Base-by-base conservation (phyloP, 352 stramenopile genomes). In the Aphanomyces astaci region DNA sequence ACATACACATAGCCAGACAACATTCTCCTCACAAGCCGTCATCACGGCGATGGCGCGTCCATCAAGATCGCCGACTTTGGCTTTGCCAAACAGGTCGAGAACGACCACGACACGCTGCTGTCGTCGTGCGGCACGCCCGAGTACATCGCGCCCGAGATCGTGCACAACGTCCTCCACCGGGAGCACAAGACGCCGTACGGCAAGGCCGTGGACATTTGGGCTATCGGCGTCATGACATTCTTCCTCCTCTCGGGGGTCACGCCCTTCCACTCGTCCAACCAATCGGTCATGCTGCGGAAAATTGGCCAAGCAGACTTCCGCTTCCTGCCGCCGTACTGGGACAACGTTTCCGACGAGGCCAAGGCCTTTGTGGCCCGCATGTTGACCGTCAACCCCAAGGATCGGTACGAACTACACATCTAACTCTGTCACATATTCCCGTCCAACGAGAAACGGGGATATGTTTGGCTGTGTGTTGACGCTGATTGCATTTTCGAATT, bases 1-100 rank as follows among this genome's bases (percentile, higher is more conserved):
- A n/a, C n/a, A n/a, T n/a, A n/a, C n/a, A n/a, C n/a, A 78, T 17
- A 90, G 80, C 88, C 88, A 0, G 88, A 96, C 72, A 97, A 96
- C 72, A 68, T 97, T 36, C 71, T 97, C 59, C 76, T 92, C 43
- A 94, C 77, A 54, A 76, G 81, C 9, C 81, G 95, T 63, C 87
- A 96, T 70, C n/a, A n/a, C n/a, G 81, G 89, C 4, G 62, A 51
- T 4, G 51, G 7, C 3, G 3, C 27, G 17, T 82, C 78, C 51
- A 96, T 97, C 54, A 97, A 97, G 71, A 73, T 97, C 5, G 91
- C 90, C 0, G 91, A 97, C 75, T 97, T 97, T 78, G 91, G 91
- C 2, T 97, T 98, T 69, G 90, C 92, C 17, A 96, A 96, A 71
- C 83, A 90, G 3, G 78, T 89, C 2, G 77, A 65, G 0, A 82